Percentiles rank a stretch among this genome's conserved stretches.
Conservation (phyloP, 2,329 filamentous ascomycete genomes). For the Ascochyta lentis region DNA sequence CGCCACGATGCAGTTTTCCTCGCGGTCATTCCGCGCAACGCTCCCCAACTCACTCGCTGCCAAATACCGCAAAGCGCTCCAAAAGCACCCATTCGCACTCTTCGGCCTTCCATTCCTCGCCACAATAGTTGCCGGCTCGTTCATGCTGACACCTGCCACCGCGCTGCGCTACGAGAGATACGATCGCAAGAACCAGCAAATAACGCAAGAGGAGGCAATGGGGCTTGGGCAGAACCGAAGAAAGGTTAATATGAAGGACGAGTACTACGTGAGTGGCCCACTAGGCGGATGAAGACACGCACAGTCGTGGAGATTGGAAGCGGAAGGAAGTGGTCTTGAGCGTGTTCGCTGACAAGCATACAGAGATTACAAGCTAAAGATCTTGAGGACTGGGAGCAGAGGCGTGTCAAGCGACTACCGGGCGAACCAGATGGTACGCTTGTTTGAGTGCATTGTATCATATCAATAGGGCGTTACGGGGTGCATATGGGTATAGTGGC, state of each 20-base stretch:
- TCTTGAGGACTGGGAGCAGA: conserved; percentile 95
- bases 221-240: conserved; percentile 74
- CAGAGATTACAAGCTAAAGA: conserved; percentile 87
- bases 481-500: not conserved
- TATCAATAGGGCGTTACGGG: conserved; percentile 6
- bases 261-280: conserved; percentile 75
- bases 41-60: conserved; percentile 69
- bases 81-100: conserved; percentile 83
- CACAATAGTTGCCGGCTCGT: conserved; percentile 89
- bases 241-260: conserved; percentile 81
- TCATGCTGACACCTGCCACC: conserved; percentile 92
- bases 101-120: conserved; percentile 93
- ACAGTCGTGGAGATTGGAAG: not conserved
- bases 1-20: conserved; percentile 55
- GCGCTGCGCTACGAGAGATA: conserved; percentile 93
- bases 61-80: conserved; percentile 76
- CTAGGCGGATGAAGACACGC: not conserved
- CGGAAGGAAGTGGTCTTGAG: too few relatives aligned
- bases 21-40: conserved; percentile 64
- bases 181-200: conserved; percentile 84
- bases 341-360: conserved; percentile 18
- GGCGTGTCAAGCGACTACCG: conserved; percentile 85
- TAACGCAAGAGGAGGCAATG: conserved; percentile 86
- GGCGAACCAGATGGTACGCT: conserved; percentile 89
- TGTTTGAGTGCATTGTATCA: conserved; percentile 26